phyloP scores from a whole-genome alignment of 2,329 filamentous ascomycete species.

The Tolypocladium tundrense region DNA sequence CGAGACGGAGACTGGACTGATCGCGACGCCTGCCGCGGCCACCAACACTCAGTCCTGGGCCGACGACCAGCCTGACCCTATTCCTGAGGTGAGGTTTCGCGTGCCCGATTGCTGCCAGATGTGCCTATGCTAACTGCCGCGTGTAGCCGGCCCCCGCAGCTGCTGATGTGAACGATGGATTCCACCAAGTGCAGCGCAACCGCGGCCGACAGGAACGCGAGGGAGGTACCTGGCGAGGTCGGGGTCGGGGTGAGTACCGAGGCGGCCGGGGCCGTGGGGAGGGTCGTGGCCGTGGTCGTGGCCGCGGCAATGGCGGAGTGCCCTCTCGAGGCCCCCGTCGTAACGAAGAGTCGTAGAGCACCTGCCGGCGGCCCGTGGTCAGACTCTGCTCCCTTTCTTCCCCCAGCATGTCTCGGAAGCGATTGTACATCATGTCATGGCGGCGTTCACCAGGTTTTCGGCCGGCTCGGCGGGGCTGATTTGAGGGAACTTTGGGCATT shows the following conservation, averaged over 20 bases:
- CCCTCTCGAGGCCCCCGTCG: conserved; percentile 26
- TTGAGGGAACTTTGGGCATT: conserved; percentile 16
- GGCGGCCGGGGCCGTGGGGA: conserved; percentile 43
- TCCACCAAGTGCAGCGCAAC: conserved; percentile 60
- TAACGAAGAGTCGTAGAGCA: conserved; percentile 27
- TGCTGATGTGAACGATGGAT: conserved; percentile 49
- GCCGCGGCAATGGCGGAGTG: conserved; percentile 26
- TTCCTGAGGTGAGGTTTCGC: conserved; percentile 28
- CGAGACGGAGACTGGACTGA: conserved; percentile 60
- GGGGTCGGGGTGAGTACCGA: conserved; percentile 33
- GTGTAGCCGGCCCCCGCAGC: conserved; percentile 24
- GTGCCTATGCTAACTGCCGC: conserved; percentile 1
- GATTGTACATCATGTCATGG: conserved; percentile 30
- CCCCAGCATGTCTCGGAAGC: conserved; percentile 18
- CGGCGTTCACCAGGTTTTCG: conserved; percentile 23
- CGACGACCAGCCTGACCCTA: conserved; percentile 59
- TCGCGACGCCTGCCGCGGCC: conserved; percentile 47
- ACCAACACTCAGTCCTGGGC: conserved; percentile 63
- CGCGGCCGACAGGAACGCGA: conserved; percentile 45
- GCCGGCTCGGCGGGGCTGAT: conserved; percentile 14
- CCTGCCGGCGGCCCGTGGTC: conserved; percentile 13
- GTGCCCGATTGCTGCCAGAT: neutral
- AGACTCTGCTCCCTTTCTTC: conserved; percentile 16
- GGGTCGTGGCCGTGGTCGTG: conserved; percentile 30
- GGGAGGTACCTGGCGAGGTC: conserved; percentile 28